phyloP scores from a whole-genome alignment of 2,329 filamentous ascomycete species.

The Diplodia seriata region DNA sequence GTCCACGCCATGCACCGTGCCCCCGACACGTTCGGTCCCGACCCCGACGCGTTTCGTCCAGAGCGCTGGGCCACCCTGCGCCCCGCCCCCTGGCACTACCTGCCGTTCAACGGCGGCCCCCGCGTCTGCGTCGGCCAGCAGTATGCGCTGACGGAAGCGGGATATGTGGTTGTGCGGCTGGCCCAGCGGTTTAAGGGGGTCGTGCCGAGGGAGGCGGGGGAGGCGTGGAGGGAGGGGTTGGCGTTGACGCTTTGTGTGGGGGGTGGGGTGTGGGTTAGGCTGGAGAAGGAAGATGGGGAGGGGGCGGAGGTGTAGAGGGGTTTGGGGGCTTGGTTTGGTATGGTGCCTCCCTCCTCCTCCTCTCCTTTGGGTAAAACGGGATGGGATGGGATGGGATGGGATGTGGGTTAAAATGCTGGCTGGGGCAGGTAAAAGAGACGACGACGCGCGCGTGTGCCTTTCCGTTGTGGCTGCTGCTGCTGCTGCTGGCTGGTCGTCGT shows the following conservation, averaged over 20 bases:
- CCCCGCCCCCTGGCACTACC: slow-evolving; percentile 46
- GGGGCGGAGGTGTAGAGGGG: too few relatives aligned
- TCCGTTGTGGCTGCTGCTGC: too few relatives aligned
- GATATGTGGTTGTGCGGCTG: slow-evolving; percentile 17
- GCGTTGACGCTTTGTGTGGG: slow-evolving; percentile 23
- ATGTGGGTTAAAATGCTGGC: too few relatives aligned
- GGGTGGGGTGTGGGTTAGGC: slow-evolving; percentile 5
- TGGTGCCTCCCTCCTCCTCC: too few relatives aligned
- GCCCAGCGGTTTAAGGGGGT: slow-evolving; percentile 9
- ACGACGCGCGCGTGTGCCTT: too few relatives aligned
- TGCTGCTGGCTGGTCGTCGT: too few relatives aligned
- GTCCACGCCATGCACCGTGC: slow-evolving; percentile 60
- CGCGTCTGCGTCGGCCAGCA: slow-evolving; percentile 45
- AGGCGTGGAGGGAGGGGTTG: slow-evolving; percentile 26
- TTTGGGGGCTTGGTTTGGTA: too few relatives aligned
- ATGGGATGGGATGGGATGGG: too few relatives aligned
- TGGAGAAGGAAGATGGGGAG: not conserved
- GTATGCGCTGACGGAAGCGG: slow-evolving; percentile 31
- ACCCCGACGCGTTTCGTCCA: slow-evolving; percentile 58
- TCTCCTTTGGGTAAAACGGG: too few relatives aligned
- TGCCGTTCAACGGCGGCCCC: slow-evolving; percentile 50
- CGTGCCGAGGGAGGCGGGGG: not conserved
- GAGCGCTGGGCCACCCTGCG: slow-evolving; percentile 55
- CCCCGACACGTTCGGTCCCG: slow-evolving; percentile 57
- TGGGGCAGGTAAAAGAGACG: too few relatives aligned